phyloP scores from a whole-genome alignment of 2,329 filamentous ascomycete genomes.

The Microsporum ferrugineum region DNA sequence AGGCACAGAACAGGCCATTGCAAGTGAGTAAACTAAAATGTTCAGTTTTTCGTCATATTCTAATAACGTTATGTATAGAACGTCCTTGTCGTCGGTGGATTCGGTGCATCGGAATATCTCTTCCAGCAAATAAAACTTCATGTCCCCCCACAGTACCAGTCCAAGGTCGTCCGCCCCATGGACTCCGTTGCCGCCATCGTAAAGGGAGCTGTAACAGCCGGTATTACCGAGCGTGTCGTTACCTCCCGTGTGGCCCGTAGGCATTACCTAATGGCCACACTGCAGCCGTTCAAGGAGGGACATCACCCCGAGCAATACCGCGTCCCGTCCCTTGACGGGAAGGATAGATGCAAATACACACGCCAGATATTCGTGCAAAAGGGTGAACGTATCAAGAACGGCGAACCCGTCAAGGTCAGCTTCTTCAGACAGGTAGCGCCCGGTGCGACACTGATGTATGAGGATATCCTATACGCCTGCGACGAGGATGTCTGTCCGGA shows the following conservation, averaged over 20 bases:
- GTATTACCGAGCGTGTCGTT: conserved; percentile 92
- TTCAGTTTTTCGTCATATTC: not conserved
- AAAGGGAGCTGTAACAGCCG: conserved; percentile 93
- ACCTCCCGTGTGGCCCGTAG: conserved; percentile 93
- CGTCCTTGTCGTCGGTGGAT: conserved; percentile 92
- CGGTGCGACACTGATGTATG: conserved; percentile 96
- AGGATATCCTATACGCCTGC: conserved; percentile 94
- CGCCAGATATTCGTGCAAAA: conserved; percentile 98
- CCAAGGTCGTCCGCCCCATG: conserved; percentile 96
- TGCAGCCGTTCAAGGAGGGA: conserved; percentile 97
- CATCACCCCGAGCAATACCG: conserved; percentile 98
- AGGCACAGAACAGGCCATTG: conserved; percentile 84
- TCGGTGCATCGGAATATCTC: conserved; percentile 95
- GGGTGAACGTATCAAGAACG: conserved; percentile 97
- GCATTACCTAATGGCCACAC: conserved; percentile 97
- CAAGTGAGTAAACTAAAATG: conserved; percentile 45
- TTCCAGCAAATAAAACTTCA: conserved; percentile 99
- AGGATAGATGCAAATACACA: conserved; percentile 97
- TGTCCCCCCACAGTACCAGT: conserved; percentile 94
- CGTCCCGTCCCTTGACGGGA: conserved; percentile 89
- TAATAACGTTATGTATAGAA: conserved; percentile 44
- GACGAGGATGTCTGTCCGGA: conserved; percentile 97
- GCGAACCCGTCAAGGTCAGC: conserved; percentile 95
- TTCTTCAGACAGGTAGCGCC: conserved; percentile 98
- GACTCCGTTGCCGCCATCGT: conserved; percentile 97